These are phyloP conservation scores for Globisporangium emineosum DNA, from an alignment of 352 stramenopile genomes.

Conservation along the genomic window DNA sequence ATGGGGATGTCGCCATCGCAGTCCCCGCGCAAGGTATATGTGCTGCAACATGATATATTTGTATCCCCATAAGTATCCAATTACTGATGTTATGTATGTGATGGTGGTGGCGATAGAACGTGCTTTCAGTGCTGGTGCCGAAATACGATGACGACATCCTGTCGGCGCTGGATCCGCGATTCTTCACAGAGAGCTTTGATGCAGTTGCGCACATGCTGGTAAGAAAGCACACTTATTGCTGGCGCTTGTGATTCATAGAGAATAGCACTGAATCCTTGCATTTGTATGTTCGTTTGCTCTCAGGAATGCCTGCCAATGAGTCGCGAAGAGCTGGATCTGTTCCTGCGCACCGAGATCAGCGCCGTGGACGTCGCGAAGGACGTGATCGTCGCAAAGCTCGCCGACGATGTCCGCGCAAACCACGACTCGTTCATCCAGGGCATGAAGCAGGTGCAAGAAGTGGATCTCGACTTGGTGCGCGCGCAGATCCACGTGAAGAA, in stretches of 20 bases:
- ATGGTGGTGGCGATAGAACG: slow-evolving; percentile 3
- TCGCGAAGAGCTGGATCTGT: slow-evolving; percentile 49
- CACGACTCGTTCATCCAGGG: slow-evolving; percentile 79
- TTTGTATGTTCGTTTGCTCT: neutral
- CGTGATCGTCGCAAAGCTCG: slow-evolving; percentile 65
- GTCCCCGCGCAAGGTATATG: slow-evolving; percentile 37
- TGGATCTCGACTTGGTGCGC: slow-evolving; percentile 80
- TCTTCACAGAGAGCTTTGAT: slow-evolving; percentile 82
- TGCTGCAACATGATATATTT: too few species aligned
- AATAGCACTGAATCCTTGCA: neutral
- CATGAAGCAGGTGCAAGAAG: slow-evolving; percentile 86
- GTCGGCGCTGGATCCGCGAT: slow-evolving; percentile 67
- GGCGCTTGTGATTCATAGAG: neutral
- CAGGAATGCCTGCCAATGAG: slow-evolving; percentile 65
- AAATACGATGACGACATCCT: slow-evolving; percentile 66
- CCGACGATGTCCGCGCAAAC: slow-evolving; percentile 80
- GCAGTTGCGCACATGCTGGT: slow-evolving; percentile 65
- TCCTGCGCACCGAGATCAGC: slow-evolving; percentile 80
- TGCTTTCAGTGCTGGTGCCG: slow-evolving; percentile 58
- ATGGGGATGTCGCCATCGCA: slow-evolving; percentile 28
- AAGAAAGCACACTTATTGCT: neutral
- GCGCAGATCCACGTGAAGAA: slow-evolving; percentile 89
- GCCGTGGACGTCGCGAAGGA: slow-evolving; percentile 81
- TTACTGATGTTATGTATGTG: neutral
- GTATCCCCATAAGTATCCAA: neutral